These are phyloP conservation scores for Fragosphaeria purpurea DNA, from an alignment of 2,329 filamentous ascomycete species.

Conservation along the genomic window DNA sequence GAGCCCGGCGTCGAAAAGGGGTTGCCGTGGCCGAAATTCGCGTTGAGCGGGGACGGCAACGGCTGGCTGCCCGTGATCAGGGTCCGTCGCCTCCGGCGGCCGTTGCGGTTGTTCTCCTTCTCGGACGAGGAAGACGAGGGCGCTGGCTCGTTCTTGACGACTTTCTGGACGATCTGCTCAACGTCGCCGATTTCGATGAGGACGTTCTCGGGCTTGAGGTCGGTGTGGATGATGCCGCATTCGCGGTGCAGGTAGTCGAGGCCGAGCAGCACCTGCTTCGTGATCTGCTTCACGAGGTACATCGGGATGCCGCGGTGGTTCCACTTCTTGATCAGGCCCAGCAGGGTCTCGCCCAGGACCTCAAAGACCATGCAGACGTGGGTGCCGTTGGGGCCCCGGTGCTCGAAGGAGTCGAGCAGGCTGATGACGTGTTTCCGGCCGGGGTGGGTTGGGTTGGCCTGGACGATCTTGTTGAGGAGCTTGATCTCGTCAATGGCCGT, in stretches of 20 bases:
- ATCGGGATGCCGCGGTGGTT: constrained; percentile 96
- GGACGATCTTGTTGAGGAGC: constrained; percentile 89
- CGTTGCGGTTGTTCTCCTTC: constrained; percentile 87
- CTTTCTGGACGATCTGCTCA: constrained; percentile 94
- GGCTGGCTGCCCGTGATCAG: constrained; percentile 96
- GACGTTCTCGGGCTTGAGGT: constrained; percentile 95
- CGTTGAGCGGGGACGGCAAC: constrained; percentile 85
- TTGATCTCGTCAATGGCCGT: constrained; percentile 99
- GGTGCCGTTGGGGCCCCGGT: constrained; percentile 90
- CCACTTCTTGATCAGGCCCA: constrained; percentile 96
- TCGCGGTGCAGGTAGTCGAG: constrained; percentile 95
- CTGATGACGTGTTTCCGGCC: constrained; percentile 93
- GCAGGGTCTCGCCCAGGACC: constrained; percentile 86
- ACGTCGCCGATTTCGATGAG: constrained; percentile 98
- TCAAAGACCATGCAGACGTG: constrained; percentile 99
- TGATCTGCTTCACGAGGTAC: constrained; percentile 95
- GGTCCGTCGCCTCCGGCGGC: constrained; percentile 77
- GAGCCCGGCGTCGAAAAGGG: constrained; percentile 54
- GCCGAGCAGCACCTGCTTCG: constrained; percentile 91
- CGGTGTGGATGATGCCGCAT: constrained; percentile 97
- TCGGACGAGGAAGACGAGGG: constrained; percentile 30
- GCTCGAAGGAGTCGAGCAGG: constrained; percentile 91
- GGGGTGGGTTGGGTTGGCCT: constrained; percentile 88
- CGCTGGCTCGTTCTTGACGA: constrained; percentile 65
- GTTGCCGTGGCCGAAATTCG: constrained; percentile 74